These are phyloP conservation scores for Nicotiana otophora DNA, from an alignment of 257 asterid species.

Conservation along the genomic window DNA sequence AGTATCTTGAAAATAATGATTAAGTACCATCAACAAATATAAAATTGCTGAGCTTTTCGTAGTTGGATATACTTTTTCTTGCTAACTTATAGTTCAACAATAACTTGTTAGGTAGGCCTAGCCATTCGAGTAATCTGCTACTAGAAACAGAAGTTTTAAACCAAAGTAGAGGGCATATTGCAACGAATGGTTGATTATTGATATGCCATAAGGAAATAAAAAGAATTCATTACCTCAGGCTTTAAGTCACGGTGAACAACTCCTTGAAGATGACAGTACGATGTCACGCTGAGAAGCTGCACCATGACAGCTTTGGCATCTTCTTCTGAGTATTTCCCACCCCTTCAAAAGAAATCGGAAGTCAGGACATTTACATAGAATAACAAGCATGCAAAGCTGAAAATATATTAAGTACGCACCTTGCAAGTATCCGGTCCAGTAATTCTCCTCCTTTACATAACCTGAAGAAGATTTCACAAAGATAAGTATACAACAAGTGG, in stretches of 20 bases:
- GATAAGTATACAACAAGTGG: neutral
- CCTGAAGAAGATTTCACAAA: constrained; percentile 30
- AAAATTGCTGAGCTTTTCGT: neutral
- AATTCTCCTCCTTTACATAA: constrained; percentile 87
- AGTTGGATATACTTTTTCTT: neutral
- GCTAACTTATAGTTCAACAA: neutral
- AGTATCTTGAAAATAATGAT: neutral
- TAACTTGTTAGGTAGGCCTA: neutral
- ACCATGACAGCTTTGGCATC: constrained; percentile 62
- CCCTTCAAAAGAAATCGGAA: constrained; percentile 30
- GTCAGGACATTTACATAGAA: constrained; percentile 1
- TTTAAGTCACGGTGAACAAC: constrained; percentile 73
- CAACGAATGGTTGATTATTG: neutral
- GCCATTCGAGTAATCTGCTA: neutral
- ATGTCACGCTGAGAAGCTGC: constrained; percentile 54
- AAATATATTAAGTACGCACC: constrained; percentile 23
- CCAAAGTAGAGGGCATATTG: neutral
- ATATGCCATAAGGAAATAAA: neutral
- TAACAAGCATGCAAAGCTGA: neutral
- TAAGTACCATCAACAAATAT: neutral
- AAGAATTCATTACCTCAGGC: constrained; percentile 44
- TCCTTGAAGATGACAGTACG: constrained; percentile 89
- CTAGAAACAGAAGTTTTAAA: neutral
- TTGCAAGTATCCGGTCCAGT: constrained; percentile 68
- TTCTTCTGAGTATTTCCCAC: constrained; percentile 67